Evolutionary conservation across 2,329 filamentous ascomycete species (phyloP).

Genomic region (Aureobasidium sp.): DNA sequence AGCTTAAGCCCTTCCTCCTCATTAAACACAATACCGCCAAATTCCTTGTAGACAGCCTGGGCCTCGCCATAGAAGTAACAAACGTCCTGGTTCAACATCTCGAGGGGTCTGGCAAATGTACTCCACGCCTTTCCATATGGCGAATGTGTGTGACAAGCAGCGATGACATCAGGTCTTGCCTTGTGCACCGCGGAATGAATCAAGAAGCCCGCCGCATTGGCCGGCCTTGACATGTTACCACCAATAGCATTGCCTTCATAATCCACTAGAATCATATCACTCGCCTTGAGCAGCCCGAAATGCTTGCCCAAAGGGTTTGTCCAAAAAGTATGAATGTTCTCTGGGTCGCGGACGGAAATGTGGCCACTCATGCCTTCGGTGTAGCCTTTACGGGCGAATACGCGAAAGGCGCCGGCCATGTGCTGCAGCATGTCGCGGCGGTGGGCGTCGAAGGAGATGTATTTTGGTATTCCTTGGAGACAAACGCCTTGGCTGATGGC

Average conservation of each 20-base stretch:
- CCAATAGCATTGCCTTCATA: conserved; percentile 55
- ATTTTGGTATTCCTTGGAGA: conserved; percentile 48
- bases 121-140: conserved; percentile 60
- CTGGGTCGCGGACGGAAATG: conserved; percentile 59
- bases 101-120: conserved; percentile 54
- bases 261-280: conserved; percentile 60
- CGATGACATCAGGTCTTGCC: conserved; percentile 55
- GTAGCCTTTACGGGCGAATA: conserved; percentile 58
- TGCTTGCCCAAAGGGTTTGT: conserved; percentile 59
- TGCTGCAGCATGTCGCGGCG: conserved; percentile 57
- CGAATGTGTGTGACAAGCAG: conserved; percentile 63
- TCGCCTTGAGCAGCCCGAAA: conserved; percentile 56
- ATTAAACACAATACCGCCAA: conserved; percentile 55
- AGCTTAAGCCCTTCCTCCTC: conserved; percentile 58
- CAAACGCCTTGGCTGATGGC: conserved; percentile 39
- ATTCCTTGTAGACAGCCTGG: conserved; percentile 47
- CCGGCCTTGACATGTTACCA: conserved; percentile 51
- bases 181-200: conserved; percentile 65
- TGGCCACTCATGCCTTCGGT: conserved; percentile 63
- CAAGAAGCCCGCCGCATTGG: conserved; percentile 60
- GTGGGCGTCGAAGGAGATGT: conserved; percentile 46
- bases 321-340: conserved; percentile 56
- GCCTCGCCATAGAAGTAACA: conserved; percentile 55
- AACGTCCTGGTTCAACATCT: conserved; percentile 64
- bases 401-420: conserved; percentile 59